Evolutionary conservation across 345 rosid genomes (phyloP).

Genomic region (Sonneratia caseolaris): DNA sequence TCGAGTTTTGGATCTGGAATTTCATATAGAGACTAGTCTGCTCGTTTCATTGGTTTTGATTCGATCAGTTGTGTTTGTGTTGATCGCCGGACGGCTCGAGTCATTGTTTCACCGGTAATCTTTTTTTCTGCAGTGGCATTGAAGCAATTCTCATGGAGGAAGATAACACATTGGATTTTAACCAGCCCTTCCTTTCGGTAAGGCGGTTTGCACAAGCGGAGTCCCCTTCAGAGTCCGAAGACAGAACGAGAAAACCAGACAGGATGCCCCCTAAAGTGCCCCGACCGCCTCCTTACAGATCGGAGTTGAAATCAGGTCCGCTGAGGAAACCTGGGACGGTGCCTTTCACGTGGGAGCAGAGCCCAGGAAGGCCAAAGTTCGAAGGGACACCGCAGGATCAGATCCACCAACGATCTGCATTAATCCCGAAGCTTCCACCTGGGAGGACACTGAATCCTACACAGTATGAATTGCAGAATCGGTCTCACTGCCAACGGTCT

Average conservation of each 20-base stretch:
- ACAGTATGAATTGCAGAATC: too few species aligned
- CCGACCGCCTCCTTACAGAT: constrained; percentile 40
- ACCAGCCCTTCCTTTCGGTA: constrained; percentile 61
- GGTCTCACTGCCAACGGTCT: too few species aligned
- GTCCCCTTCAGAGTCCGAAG: constrained; percentile 20
- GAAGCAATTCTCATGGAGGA: constrained; percentile 41
- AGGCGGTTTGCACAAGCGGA: constrained; percentile 40
- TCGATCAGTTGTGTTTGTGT: too few species aligned
- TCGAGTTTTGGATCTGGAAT: too few species aligned
- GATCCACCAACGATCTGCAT: constrained; percentile 20
- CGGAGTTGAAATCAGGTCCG: constrained; percentile 79
- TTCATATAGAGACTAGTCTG: too few species aligned
- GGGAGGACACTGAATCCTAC: constrained; percentile 26
- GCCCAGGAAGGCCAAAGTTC: constrained; percentile 70
- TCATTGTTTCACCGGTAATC: too few species aligned
- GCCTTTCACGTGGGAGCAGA: constrained; percentile 78
- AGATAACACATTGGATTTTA: constrained; percentile 61
- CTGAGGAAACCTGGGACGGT: constrained; percentile 72
- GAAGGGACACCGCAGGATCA: constrained; percentile 23
- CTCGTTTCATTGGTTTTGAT: too few species aligned
- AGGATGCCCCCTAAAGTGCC: constrained; percentile 27
- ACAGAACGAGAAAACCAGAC: constrained; percentile 30
- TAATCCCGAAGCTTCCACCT: constrained; percentile 73
- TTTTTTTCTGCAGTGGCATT: neutral
- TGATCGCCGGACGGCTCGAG: too few species aligned